phyloP scores from a whole-genome alignment of 2,329 filamentous ascomycete genomes.

The Neofusicoccum kwambonambiense region DNA sequence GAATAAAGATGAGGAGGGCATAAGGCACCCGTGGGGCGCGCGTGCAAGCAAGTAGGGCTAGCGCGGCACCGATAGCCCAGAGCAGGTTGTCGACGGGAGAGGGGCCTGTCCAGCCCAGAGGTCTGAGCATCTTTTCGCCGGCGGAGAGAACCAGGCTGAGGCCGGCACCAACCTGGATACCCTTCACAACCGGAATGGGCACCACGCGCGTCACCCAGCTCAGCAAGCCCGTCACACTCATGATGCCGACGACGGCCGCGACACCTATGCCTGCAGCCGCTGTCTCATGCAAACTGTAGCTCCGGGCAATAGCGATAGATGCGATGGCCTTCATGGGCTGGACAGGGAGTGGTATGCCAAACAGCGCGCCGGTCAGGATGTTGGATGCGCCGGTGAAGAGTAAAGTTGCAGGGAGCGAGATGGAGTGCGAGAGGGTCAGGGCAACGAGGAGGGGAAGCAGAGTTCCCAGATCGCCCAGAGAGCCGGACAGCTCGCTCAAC shows the following conservation, averaged over 20 bases:
- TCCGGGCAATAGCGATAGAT: conserved; percentile 75
- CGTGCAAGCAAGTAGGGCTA: conserved; percentile 68
- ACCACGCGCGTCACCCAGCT: conserved; percentile 70
- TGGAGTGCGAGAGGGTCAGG: conserved; percentile 72
- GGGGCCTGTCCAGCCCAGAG: conserved; percentile 66
- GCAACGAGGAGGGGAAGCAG: conserved; percentile 87
- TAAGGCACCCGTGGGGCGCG: conserved; percentile 69
- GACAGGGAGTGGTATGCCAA: conserved; percentile 86
- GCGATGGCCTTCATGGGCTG: conserved; percentile 92
- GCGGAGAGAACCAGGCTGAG: conserved; percentile 79
- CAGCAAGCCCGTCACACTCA: conserved; percentile 78
- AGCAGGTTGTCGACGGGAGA: conserved; percentile 72
- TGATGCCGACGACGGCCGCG: conserved; percentile 67
- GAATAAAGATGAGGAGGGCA: conserved; percentile 67
- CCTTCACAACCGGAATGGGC: conserved; percentile 85
- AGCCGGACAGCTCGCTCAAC: conserved; percentile 79
- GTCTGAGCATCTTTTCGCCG: conserved; percentile 64
- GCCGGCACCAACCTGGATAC: conserved; percentile 91
- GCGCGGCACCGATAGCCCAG: conserved; percentile 73
- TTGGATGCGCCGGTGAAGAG: conserved; percentile 89
- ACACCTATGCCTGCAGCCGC: conserved; percentile 84
- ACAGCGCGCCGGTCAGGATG: conserved; percentile 74
- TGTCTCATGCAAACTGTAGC: conserved; percentile 66
- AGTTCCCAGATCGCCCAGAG: conserved; percentile 85
- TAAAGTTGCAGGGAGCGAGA: conserved; percentile 79